A percentile compares a stretch with the other conserved stretches of the same genome.
These are phyloP conservation scores for Amaranthus palmeri DNA, from an alignment of 148 eudicot species.

Conservation along the genomic window DNA sequence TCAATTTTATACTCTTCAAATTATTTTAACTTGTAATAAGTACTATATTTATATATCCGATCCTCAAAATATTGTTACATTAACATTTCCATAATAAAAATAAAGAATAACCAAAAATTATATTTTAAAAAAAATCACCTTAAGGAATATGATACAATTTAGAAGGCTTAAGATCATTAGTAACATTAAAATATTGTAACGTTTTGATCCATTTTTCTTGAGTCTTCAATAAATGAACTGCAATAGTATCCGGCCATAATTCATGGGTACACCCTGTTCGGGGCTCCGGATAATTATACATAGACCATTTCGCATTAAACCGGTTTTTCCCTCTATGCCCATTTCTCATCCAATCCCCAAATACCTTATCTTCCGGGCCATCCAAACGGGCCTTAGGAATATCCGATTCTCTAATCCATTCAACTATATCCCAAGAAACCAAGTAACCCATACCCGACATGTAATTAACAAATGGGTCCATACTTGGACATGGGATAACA, in stretches of 20 bases:
- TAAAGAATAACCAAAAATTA: conserved; percentile 12
- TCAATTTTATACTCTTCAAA: too few relatives aligned
- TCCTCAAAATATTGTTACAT: conserved; percentile 1
- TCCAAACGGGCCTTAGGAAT: conserved; percentile 52
- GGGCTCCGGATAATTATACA: conserved; percentile 88
- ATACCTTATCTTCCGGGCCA: conserved; percentile 75
- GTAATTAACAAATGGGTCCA: conserved; percentile 77
- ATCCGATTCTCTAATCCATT: conserved; percentile 69
- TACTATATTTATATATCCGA: not conserved
- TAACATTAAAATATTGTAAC: conserved; percentile 66
- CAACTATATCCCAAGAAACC: conserved; percentile 80
- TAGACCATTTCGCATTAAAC: conserved; percentile 84
- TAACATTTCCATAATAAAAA: not conserved
- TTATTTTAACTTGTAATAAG: too few relatives aligned
- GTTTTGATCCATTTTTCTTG: conserved; percentile 82
- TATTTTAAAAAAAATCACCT: conserved; percentile 1
- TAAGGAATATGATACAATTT: conserved; percentile 77
- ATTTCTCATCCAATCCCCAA: conserved; percentile 70
- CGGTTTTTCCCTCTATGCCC: conserved; percentile 65
- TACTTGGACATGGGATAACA: conserved; percentile 77
- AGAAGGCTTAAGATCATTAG: conserved; percentile 60
- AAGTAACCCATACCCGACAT: conserved; percentile 95
- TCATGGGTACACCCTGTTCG: conserved; percentile 73
- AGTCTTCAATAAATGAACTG: conserved; percentile 71
- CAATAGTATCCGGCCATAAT: conserved; percentile 73